Evolutionary conservation across 1,284 basidiomycete genomes (phyloP), one percentile per base, ranked within the genome.

Genomic region (Wolfiporia cocos): DNA sequence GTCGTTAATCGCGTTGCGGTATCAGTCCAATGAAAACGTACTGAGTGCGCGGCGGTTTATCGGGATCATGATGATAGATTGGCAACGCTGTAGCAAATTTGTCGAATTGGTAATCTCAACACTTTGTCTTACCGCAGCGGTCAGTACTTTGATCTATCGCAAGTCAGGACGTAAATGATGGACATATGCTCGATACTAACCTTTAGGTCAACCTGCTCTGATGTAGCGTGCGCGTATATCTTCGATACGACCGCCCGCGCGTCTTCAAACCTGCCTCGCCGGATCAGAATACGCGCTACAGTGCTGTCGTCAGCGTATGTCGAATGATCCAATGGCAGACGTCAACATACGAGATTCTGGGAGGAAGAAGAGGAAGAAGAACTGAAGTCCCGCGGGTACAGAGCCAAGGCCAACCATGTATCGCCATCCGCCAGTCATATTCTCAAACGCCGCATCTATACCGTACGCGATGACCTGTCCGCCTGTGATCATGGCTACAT

Each of bases 321-420:
- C n/a, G n/a, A n/a, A n/a, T n/a, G n/a, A n/a, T n/a, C n/a, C n/a
- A n/a, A n/a, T n/a, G n/a, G 22, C 7, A 9, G 11, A 36, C 14
- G 17, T 18, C 5, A 68, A n/a, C 76, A 53, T 48, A 82, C 85
- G 88, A 44, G 82, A 85, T 61, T 91, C 87, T 2, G 88, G 87
- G 2, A 91, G 67, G 57, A 84, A 78, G 40, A 74, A 65, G 38
- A 91, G 60, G 41, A 80, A 63, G 5, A 70, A 41, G 30, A 82
- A 68, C 55, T 91, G 87, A 1, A 88, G 46, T 1, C 66, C 74
- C 0, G 85, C 81, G 1, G 86, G 86, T 1, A 85, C 66, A 1
- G 74, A 73, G 14, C 84, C 83, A 1, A 89, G 65, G 1, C 85
- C 86, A 19, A 90, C 84, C 85, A 91, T 89, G 78, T 78, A 91